Conservation (phyloP, 139 green algal species). For the Picochlorum sp. region DNA sequence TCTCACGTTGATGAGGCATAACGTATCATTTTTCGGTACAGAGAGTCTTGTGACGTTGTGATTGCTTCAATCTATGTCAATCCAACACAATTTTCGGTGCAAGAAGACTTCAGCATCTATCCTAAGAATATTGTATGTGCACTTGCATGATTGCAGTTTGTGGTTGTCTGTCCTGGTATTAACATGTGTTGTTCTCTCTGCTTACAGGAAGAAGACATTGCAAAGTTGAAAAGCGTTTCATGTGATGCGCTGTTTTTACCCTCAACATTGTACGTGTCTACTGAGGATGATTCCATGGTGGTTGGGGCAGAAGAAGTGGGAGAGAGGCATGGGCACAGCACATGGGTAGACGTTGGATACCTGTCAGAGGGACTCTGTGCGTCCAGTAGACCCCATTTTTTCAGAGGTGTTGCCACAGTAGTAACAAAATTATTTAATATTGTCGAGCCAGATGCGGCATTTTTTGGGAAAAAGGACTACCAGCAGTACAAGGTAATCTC, state of each 20-base stretch:
- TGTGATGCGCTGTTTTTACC: constrained; percentile 68
- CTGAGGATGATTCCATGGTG: constrained; percentile 38
- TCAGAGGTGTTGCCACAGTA: constrained; percentile 93
- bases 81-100: constrained; percentile 72
- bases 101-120: constrained; percentile 95
- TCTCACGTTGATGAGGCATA: not conserved
- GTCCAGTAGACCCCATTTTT: constrained; percentile 82
- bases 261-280: constrained; percentile 11
- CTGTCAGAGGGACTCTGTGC: constrained; percentile 82
- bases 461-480: constrained; percentile 97
- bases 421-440: constrained; percentile 98
- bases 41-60: constrained; percentile 67
- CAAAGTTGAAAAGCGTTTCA: constrained; percentile 54
- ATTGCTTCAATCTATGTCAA: constrained; percentile 97
- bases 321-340: constrained; percentile 59
- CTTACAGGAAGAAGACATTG: constrained; percentile 59
- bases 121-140: constrained; percentile 54
- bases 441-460: constrained; percentile 84
- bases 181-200: not conserved
- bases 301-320: constrained; percentile 29
- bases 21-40: constrained; percentile 24
- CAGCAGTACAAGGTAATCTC: constrained; percentile 89
- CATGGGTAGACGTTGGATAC: constrained; percentile 65
- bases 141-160: not conserved
- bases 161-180: constrained; percentile 16